phyloP scores from a whole-genome alignment of 768 basidiomycete species.

The Cubamyces sp. region DNA sequence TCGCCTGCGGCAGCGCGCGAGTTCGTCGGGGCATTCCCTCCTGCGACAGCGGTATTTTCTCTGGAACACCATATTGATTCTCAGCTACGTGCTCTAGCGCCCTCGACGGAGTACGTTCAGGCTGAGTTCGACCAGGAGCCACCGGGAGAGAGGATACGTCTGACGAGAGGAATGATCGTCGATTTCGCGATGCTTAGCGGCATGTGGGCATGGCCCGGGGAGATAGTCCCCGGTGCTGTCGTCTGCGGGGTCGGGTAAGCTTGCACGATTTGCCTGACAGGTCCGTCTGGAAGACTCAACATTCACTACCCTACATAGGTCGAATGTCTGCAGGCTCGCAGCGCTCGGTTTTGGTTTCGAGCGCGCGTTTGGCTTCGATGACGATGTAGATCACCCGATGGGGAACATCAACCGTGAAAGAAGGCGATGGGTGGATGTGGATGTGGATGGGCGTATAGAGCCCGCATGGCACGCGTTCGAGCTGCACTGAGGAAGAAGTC shows the following conservation, averaged over 20 bases:
- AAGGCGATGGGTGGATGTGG: slow-evolving; percentile 70
- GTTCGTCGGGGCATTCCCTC: slow-evolving; percentile 44
- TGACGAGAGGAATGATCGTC: slow-evolving; percentile 67
- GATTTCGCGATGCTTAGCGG: slow-evolving; percentile 72
- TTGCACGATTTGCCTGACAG: neutral
- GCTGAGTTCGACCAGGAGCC: slow-evolving; percentile 48
- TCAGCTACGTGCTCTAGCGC: slow-evolving; percentile 51
- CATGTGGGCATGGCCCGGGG: slow-evolving; percentile 53
- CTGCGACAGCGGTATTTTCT: slow-evolving; percentile 46
- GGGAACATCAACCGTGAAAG: slow-evolving; percentile 50
- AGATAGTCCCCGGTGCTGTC: slow-evolving; percentile 52
- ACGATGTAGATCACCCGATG: slow-evolving; percentile 36
- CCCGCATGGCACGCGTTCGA: slow-evolving; percentile 67
- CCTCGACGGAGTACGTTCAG: slow-evolving; percentile 59
- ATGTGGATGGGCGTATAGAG: slow-evolving; percentile 54
- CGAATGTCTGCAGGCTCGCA: slow-evolving; percentile 6
- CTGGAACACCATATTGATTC: slow-evolving; percentile 47
- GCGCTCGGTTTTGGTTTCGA: slow-evolving; percentile 55
- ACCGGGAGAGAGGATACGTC: slow-evolving; percentile 45
- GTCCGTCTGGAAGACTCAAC: neutral
- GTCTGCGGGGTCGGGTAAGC: slow-evolving; percentile 52
- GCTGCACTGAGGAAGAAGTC: slow-evolving; percentile 39
- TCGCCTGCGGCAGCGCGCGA: slow-evolving; percentile 48
- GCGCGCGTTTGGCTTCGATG: slow-evolving; percentile 58
- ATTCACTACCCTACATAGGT: neutral